A percentile compares a stretch with the other conserved stretches of the same genome.
These are phyloP conservation scores for Termitomyces sp. DNA, from an alignment of 768 basidiomycete genomes.

Conservation along the genomic window DNA sequence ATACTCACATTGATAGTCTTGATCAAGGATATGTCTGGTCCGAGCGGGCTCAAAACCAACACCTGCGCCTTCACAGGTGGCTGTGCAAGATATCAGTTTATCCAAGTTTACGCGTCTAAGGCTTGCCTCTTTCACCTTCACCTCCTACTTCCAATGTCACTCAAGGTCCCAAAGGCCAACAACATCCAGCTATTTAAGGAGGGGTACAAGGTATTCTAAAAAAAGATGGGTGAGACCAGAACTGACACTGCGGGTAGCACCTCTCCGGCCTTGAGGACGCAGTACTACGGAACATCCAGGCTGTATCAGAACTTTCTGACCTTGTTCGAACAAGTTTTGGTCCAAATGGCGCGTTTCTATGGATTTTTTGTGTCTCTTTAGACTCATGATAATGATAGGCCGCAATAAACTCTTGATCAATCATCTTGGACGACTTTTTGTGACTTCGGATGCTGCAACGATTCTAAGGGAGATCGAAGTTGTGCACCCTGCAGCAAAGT, in stretches of 20 bases:
- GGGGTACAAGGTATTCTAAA: slow-evolving; percentile 74
- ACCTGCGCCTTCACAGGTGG: slow-evolving; percentile 7
- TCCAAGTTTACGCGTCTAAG: slow-evolving; percentile 15
- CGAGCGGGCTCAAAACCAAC: not conserved
- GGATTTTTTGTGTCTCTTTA: not conserved
- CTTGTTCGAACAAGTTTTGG: slow-evolving; percentile 96
- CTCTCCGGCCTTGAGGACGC: slow-evolving; percentile 92
- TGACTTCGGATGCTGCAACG: slow-evolving; percentile 98
- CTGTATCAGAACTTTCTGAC: slow-evolving; percentile 91
- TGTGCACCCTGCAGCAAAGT: slow-evolving; percentile 95
- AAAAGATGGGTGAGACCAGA: not conserved
- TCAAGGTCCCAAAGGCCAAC: slow-evolving; percentile 89
- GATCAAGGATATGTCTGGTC: not conserved
- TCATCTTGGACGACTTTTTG: slow-evolving; percentile 91
- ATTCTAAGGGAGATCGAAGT: slow-evolving; percentile 98
- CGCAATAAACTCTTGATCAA: slow-evolving; percentile 98
- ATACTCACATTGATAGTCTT: not conserved
- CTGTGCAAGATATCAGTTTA: slow-evolving; percentile 18
- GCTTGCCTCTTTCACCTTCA: slow-evolving; percentile 4
- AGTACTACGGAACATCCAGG: slow-evolving; percentile 93
- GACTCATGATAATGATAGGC: slow-evolving; percentile 37
- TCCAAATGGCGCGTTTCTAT: slow-evolving; percentile 71
- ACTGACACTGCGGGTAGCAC: slow-evolving; percentile 38
- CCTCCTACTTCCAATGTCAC: slow-evolving; percentile 54
- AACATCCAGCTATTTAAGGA: slow-evolving; percentile 95